Evolutionary conservation across 441 rosid species (phyloP).

Genomic region (Mallotus japonicus): DNA sequence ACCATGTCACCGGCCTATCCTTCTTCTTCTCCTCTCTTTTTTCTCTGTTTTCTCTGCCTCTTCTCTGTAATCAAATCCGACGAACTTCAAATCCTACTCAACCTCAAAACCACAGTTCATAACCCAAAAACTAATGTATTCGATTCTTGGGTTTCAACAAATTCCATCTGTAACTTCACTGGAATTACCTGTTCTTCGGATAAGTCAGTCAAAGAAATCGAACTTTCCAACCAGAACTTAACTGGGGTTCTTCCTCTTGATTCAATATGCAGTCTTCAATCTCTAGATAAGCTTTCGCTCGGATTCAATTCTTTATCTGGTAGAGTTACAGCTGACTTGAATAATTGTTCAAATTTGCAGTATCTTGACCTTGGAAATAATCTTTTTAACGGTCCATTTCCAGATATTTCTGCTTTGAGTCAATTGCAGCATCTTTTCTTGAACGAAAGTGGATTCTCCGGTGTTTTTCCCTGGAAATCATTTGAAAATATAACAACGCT

Average conservation of each 20-base stretch:
- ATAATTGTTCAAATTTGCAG: constrained; percentile 49
- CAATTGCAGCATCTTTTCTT: constrained; percentile 52
- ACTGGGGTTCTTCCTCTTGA: constrained; percentile 52
- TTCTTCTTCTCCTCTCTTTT: constrained; percentile 18
- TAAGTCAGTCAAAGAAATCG: constrained; percentile 56
- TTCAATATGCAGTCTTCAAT: constrained; percentile 58
- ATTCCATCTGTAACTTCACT: constrained; percentile 42
- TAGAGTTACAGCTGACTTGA: constrained; percentile 34
- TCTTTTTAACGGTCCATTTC: constrained; percentile 55
- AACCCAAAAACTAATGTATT: constrained; percentile 37
- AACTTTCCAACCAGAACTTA: constrained; percentile 52
- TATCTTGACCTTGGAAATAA: constrained; percentile 86
- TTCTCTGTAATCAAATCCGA: constrained; percentile 36
- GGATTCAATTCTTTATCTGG: constrained; percentile 64
- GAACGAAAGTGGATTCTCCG: constrained; percentile 63
- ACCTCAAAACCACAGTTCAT: constrained; percentile 41
- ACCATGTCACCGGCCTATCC: constrained; percentile 29
- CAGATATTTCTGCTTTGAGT: constrained; percentile 50
- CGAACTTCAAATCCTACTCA: constrained; percentile 55
- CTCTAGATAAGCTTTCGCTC: constrained; percentile 60
- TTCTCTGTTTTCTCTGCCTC: constrained; percentile 38
- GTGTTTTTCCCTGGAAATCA: constrained; percentile 70
- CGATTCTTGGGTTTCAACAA: constrained; percentile 49
- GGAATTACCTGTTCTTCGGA: constrained; percentile 59
- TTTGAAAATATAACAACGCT: constrained; percentile 51